Base-by-base conservation (phyloP, 2,329 filamentous ascomycete genomes). In the Pseudonectria buxi region DNA sequence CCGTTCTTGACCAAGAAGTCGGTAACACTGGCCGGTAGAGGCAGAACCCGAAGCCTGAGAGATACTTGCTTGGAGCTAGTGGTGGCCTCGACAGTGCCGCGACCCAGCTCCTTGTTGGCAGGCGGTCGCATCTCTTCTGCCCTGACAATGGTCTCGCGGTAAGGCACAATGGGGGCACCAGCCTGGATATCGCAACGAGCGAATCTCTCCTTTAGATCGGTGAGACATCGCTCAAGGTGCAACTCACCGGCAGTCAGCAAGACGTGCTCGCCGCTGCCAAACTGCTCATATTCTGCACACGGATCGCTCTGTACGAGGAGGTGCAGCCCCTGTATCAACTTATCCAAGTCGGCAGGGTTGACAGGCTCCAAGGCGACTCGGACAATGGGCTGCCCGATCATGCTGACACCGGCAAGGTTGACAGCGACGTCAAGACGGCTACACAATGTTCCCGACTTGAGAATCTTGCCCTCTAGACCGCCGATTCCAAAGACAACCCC, bases 401-500 rank as follows among this genome's bases (percentile, higher is more conserved):
- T 79, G 36, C 67, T 72, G 12, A 96, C 80, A 44, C 90, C 90
- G 1, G 89, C 92, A 34, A 98, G 68, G 62, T 98, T 98, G 49
- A 94, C 80, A 6, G 86, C 81, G 12, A 92, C 92, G 32, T 87
- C 82, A 0, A 94, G 67, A 45, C 85, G 83, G 45, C 86, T 94
- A 65, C 88, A 95, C 4, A 98, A 69, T 0, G 92, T 98, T 10
- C 89, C 92, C 1, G 88, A 94, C 59, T 98, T 98, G 36, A 98
- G 72, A n/a, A 98, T 83, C 42, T 90, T 83, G 12, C 89, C 90
- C 54, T 92, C 89, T 1, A 98, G 75, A 2, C 92, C 92, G 24
- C 83, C 87, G 36, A 98, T 92, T 15, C 92, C 92, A 55, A 98
- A 96, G 4, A 98, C 84, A 7, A 94, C 89, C 28, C 92, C 92